Evolutionary conservation across 768 basidiomycete species (phyloP).

Genomic region (Podaxis rugospora): DNA sequence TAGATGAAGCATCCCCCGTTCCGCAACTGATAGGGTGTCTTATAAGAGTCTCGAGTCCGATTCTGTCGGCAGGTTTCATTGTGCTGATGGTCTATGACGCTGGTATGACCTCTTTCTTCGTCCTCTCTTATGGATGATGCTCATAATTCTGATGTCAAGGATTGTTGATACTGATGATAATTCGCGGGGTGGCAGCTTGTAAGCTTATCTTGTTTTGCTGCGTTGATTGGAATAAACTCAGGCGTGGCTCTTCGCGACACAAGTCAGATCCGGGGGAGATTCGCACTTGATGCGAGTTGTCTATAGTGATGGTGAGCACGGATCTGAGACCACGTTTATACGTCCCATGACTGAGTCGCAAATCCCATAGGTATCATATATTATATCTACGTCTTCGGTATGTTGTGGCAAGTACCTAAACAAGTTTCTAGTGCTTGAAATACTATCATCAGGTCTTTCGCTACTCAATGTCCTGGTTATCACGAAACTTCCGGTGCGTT

Average conservation of each 20-base stretch:
- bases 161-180: neutral
- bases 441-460: neutral
- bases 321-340: neutral
- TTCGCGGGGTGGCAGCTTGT: neutral
- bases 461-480: neutral
- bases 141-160: neutral
- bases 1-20: neutral
- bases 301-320: neutral
- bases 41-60: neutral
- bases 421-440: neutral
- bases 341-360: neutral
- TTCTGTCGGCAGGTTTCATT: neutral
- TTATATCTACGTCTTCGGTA: neutral
- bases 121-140: neutral
- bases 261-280: neutral
- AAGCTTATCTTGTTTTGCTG: neutral
- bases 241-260: neutral
- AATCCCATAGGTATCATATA: neutral
- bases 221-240: too few species aligned
- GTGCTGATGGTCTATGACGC: neutral
- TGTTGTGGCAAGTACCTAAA: neutral
- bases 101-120: neutral
- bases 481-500: neutral
- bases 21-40: neutral
- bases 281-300: neutral